phyloP scores from a whole-genome alignment of 176 grass and related monocot species.

The Ensete ventricosum region DNA sequence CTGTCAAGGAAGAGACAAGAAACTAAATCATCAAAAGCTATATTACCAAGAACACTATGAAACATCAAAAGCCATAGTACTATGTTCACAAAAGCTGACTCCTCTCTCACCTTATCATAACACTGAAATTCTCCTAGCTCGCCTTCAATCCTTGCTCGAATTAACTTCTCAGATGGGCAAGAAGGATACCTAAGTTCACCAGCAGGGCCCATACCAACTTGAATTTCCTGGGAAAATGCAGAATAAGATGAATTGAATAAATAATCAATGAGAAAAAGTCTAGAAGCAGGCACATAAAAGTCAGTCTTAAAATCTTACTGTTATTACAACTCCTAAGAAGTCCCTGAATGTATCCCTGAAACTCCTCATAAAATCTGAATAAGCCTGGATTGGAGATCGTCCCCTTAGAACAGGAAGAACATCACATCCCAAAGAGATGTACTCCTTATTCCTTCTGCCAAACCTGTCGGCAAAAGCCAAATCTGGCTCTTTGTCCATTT shows the following conservation, averaged over 20 bases:
- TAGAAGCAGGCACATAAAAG: slow-evolving; percentile 12
- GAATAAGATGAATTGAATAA: background rate
- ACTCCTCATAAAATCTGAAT: slow-evolving; percentile 84
- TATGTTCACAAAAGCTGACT: background rate
- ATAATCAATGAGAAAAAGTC: slow-evolving; percentile 10
- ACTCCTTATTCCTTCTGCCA: slow-evolving; percentile 60
- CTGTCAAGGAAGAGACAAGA: slow-evolving; percentile 28
- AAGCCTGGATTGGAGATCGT: slow-evolving; percentile 65
- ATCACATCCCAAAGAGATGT: slow-evolving; percentile 71
- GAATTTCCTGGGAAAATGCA: slow-evolving; percentile 46
- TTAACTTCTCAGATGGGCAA: slow-evolving; percentile 50
- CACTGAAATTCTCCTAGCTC: slow-evolving; percentile 69
- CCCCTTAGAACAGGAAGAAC: slow-evolving; percentile 53
- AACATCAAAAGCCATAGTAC: background rate
- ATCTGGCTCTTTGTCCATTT: slow-evolving; percentile 62
- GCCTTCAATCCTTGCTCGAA: slow-evolving; percentile 19
- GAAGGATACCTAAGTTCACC: slow-evolving; percentile 82
- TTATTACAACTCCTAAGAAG: slow-evolving; percentile 51
- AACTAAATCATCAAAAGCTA: slow-evolving; percentile 19
- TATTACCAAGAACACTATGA: background rate
- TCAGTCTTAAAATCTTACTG: slow-evolving; percentile 38
- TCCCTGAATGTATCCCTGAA: slow-evolving; percentile 55
- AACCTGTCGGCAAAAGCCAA: slow-evolving; percentile 60
- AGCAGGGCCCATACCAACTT: slow-evolving; percentile 75
- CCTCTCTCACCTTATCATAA: slow-evolving; percentile 55